These are phyloP conservation scores for Phlebiopsis gigantea DNA, from an alignment of 768 basidiomycete genomes.

Conservation along the genomic window DNA sequence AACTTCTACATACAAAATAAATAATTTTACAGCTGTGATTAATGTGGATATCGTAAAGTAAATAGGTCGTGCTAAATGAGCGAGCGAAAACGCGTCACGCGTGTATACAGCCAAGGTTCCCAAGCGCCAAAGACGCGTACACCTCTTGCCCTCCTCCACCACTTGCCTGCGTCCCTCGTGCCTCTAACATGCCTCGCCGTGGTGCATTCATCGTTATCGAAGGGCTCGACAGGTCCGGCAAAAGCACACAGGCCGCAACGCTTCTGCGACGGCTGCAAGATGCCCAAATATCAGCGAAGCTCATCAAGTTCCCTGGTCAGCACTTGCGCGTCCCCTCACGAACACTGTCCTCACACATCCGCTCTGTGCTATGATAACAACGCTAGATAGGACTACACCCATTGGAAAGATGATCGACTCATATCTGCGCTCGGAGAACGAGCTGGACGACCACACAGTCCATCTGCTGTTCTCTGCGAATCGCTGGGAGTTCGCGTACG, in stretches of 20 bases:
- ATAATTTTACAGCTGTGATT: no score
- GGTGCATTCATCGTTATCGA: constrained; percentile 91
- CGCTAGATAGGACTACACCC: constrained; percentile 78
- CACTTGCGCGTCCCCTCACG: constrained; percentile 4
- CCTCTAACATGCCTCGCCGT: constrained; percentile 12
- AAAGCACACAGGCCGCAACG: constrained; percentile 76
- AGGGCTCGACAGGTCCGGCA: constrained; percentile 94
- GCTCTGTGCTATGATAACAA: background rate
- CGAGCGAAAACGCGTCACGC: background rate
- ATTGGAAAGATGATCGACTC: constrained; percentile 92
- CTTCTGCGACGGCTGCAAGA: constrained; percentile 52
- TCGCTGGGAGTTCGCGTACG: constrained; percentile 91
- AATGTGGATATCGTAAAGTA: no score
- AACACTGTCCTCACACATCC: background rate
- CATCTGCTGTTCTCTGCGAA: constrained; percentile 97
- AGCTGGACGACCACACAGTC: constrained; percentile 87
- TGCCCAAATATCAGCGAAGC: constrained; percentile 41
- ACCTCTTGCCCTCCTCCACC: background rate
- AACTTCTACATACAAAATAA: no score
- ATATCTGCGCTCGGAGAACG: constrained; percentile 78
- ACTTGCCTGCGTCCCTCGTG: background rate
- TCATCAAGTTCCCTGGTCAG: constrained; percentile 90
- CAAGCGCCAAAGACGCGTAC: background rate
- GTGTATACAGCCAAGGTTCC: background rate
- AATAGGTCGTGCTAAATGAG: background rate